phyloP scores from a whole-genome alignment of 768 basidiomycete species.

The Suillus discolor region DNA sequence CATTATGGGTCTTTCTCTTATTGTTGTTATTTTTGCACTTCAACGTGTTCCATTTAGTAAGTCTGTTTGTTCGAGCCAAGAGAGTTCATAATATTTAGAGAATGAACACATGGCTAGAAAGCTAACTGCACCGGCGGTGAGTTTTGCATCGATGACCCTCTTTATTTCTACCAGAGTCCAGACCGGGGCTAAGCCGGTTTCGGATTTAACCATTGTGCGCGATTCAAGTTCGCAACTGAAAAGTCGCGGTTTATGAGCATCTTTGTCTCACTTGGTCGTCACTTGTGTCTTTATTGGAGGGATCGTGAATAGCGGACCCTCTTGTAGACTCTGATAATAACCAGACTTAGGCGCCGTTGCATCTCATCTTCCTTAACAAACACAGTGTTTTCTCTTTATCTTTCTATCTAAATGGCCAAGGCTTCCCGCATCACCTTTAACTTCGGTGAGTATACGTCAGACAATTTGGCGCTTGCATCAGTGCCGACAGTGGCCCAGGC shows the following conservation, averaged over 20 bases:
- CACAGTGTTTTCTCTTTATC: background rate
- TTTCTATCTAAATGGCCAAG: background rate
- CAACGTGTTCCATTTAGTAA: slow-evolving; percentile 14
- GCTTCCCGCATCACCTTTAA: background rate
- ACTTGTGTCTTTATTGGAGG: slow-evolving; percentile 15
- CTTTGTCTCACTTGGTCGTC: slow-evolving; percentile 6
- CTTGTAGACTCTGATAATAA: background rate
- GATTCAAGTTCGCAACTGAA: slow-evolving; percentile 23
- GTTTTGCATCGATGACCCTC: slow-evolving; percentile 19
- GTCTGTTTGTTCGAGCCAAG: slow-evolving; percentile 15
- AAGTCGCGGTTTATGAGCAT: slow-evolving; percentile 11
- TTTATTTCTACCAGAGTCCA: slow-evolving; percentile 10
- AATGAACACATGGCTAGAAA: slow-evolving; percentile 16
- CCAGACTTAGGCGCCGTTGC: background rate
- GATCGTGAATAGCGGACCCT: background rate
- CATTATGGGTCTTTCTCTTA: slow-evolving; percentile 18
- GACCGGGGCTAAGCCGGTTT: slow-evolving; percentile 38
- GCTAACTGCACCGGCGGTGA: slow-evolving; percentile 22
- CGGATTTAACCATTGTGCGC: slow-evolving; percentile 37
- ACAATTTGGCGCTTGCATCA: background rate
- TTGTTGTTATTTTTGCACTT: slow-evolving; percentile 25
- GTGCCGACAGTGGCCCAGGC: background rate
- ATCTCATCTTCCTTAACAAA: background rate
- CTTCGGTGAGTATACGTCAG: background rate
- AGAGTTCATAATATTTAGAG: slow-evolving; percentile 9